Conservation (phyloP, 441 rosid genomes). For the Jatropha podagrica region DNA sequence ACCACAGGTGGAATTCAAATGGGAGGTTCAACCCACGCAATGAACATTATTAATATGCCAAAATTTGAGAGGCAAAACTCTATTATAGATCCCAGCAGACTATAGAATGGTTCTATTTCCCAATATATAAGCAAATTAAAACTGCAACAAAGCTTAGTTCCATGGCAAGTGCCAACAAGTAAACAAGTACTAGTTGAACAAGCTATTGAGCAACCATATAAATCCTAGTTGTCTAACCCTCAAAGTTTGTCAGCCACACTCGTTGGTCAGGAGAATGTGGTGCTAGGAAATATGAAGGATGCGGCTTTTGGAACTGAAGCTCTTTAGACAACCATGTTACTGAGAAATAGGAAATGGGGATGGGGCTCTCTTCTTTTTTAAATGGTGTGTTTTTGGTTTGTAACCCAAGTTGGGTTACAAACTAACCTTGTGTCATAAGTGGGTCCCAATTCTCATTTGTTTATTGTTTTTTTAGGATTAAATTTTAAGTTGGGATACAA, state of each 20-base stretch:
- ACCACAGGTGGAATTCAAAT: conserved; percentile 49
- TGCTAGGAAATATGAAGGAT: conserved; percentile 47
- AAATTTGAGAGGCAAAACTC: conserved; percentile 69
- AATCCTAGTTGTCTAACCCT: conserved; percentile 35
- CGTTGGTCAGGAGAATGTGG: conserved; percentile 46
- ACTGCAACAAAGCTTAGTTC: conserved; percentile 50
- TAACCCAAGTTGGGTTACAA: too few species aligned
- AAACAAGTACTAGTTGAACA: conserved; percentile 69
- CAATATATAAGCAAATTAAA: conserved; percentile 54
- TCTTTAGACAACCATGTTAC: too few species aligned
- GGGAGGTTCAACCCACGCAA: conserved; percentile 59
- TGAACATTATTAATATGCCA: conserved; percentile 48
- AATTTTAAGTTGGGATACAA: too few species aligned
- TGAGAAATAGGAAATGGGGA: too few species aligned
- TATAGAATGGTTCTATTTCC: conserved; percentile 50
- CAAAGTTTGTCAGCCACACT: conserved; percentile 39
- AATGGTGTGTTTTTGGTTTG: too few species aligned
- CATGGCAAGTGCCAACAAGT: conserved; percentile 51
- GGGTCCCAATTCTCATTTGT: too few species aligned
- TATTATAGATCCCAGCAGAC: conserved; percentile 54
- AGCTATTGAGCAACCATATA: conserved; percentile 47
- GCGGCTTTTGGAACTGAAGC: neutral
- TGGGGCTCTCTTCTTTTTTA: too few species aligned
- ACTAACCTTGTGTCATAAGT: too few species aligned
- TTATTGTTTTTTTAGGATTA: too few species aligned